phyloP scores from a whole-genome alignment of 192 early-diverging fungal genomes.

The Cetraspora pellucida region DNA sequence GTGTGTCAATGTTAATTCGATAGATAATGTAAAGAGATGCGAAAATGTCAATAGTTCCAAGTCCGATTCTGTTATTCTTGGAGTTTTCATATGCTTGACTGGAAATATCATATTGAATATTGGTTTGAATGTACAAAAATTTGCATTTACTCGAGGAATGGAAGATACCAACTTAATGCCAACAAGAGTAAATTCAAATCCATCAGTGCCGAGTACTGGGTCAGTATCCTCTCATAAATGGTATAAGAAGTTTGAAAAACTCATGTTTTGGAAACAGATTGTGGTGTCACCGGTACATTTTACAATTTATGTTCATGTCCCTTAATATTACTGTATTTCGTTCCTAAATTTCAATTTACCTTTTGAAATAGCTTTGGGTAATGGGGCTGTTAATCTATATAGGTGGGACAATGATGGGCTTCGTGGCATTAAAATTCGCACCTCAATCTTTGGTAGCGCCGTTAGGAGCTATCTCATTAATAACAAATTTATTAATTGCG shows the following conservation, averaged over 20 bases:
- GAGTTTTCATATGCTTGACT: slow-evolving; percentile 68
- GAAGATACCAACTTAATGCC: slow-evolving; percentile 44
- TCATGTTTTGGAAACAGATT: slow-evolving; percentile 47
- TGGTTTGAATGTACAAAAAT: slow-evolving; percentile 82
- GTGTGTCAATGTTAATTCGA: background rate
- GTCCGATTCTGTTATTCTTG: slow-evolving; percentile 67
- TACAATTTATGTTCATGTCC: background rate
- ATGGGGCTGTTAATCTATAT: slow-evolving; percentile 72
- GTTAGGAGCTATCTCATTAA: slow-evolving; percentile 77
- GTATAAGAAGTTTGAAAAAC: slow-evolving; percentile 41
- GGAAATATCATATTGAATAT: slow-evolving; percentile 71
- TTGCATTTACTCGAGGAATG: slow-evolving; percentile 54
- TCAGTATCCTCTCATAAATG: slow-evolving; percentile 37
- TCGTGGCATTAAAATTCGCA: slow-evolving; percentile 77
- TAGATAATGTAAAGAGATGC: slow-evolving; percentile 41
- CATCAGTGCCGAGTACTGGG: slow-evolving; percentile 32
- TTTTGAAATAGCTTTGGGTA: slow-evolving; percentile 53
- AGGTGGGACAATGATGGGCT: slow-evolving; percentile 71
- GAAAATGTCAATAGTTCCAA: slow-evolving; percentile 35
- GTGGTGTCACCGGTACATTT: slow-evolving; percentile 47
- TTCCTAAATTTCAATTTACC: background rate
- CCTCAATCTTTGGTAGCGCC: slow-evolving; percentile 80
- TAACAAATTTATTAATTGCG: slow-evolving; percentile 78
- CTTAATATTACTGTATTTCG: background rate
- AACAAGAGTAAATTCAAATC: slow-evolving; percentile 53